A percentile compares a stretch with the other conserved stretches of the same genome.
These are phyloP conservation scores for Amphichorda felina DNA, from an alignment of 2,329 filamentous ascomycete genomes.

Conservation along the genomic window DNA sequence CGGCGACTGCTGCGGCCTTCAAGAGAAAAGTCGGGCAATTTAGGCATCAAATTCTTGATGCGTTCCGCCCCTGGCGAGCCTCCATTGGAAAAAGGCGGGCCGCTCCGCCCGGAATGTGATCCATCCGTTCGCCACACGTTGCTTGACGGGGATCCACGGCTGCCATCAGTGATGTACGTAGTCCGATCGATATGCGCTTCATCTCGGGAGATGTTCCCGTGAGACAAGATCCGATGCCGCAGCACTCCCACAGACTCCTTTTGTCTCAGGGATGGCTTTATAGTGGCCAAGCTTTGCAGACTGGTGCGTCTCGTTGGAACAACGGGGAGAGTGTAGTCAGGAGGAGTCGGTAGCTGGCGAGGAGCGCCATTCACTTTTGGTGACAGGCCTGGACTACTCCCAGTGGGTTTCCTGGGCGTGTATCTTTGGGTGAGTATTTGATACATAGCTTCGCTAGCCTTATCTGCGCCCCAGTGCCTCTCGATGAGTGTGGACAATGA, in stretches of 20 bases:
- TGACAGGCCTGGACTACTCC: too few species aligned
- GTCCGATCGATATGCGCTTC: too few species aligned
- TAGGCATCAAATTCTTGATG: not conserved
- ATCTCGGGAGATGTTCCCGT: too few species aligned
- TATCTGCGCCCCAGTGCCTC: conserved; percentile 34
- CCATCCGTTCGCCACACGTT: not conserved
- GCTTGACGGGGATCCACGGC: too few species aligned
- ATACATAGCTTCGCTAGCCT: conserved; percentile 28
- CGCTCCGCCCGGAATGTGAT: not conserved
- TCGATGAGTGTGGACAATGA: conserved; percentile 32
- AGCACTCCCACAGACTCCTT: too few species aligned
- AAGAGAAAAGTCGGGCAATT: not conserved
- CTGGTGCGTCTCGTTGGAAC: conserved; percentile 1
- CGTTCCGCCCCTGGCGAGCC: not conserved
- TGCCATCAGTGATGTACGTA: too few species aligned
- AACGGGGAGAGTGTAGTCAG: not conserved
- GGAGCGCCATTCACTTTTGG: too few species aligned
- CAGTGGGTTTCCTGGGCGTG: conserved; percentile 3
- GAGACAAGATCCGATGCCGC: too few species aligned
- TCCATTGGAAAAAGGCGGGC: not conserved
- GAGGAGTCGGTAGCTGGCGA: too few species aligned
- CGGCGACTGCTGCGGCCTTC: not conserved
- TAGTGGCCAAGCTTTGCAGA: too few species aligned
- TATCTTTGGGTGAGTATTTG: conserved; percentile 11
- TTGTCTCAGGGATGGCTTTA: too few species aligned